Base-by-base conservation (phyloP, 768 basidiomycete genomes). In the Agaricus blazei region DNA sequence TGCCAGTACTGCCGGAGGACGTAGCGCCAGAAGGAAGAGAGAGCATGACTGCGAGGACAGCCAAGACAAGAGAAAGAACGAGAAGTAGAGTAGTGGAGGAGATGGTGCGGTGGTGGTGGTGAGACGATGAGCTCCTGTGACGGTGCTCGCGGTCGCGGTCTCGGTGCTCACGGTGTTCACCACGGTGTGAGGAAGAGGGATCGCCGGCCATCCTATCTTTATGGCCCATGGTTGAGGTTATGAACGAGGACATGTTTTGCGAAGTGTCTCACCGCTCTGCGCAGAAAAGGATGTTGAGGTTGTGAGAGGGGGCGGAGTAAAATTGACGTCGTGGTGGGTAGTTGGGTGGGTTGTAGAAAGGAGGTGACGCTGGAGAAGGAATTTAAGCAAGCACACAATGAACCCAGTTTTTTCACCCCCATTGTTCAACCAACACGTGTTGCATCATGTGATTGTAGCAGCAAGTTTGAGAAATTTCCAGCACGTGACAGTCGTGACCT, bases 11-110 rank as follows among this genome's bases (percentile, higher is more conserved):
- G 3, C 76, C 54, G 11, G 73, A 64, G 12, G 78, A 65, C 1
- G 74, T 74, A 0, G 73, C 68, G 24, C 72, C 68, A 0, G 84
- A 83, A 1, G 91, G 91, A 4, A 93, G 77, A 2, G 91, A 91
- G 26, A 93, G 82, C 90, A 93, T 92, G 63, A 93, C 84, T 4
- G 91, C 90, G n/a, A 93, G 79, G 24, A 92, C 90, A 36, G 90
- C 91, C 27, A 93, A 76, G 48, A 93, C 82, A 34, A 93, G 84
- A 9, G 91, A 93, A 41, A 93, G 79, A 48, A 93, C 87, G 34
- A 93, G 85, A 51, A 93, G 80, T 31, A 93, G 84, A 12, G 91
- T 93, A 0, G 91, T 93, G 12, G 91, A 93, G 8, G 91, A 93
- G 58, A 93, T 91, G 52, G 91, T 92, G 56, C 91, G 79, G 63